A percentile compares a stretch with the other conserved stretches of the same genome.
Evolutionary conservation across 352 stramenopile genomes (phyloP).

Genomic region (Blastocystis sp.): DNA sequence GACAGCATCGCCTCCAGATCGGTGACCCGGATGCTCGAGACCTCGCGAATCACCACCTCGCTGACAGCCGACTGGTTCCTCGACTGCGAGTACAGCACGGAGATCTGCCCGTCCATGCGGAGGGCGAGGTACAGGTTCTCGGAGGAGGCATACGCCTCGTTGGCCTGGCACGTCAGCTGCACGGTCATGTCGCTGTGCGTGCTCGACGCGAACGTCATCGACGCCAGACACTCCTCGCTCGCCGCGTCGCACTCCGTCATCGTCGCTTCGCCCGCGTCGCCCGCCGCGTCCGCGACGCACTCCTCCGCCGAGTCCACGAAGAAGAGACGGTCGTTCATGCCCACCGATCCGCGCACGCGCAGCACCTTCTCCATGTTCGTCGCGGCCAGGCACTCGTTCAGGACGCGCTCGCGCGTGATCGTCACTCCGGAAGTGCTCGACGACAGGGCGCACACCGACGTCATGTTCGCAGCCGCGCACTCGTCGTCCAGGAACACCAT

Average conservation of each 20-base stretch:
- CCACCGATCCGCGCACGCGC: constrained; percentile 2
- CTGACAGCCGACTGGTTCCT: not conserved
- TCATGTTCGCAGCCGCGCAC: not conserved
- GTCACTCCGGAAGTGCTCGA: not conserved
- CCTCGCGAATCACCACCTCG: constrained; percentile 11
- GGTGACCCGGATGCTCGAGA: not conserved
- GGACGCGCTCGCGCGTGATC: not conserved
- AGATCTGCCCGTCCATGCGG: not conserved
- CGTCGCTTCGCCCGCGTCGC: not conserved
- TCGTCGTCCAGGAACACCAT: constrained; percentile 55
- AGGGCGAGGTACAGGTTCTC: not conserved
- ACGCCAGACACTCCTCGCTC: not conserved
- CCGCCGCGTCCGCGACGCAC: constrained; percentile 4
- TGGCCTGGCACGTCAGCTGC: not conserved
- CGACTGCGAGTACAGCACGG: not conserved
- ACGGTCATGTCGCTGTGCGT: constrained; percentile 23
- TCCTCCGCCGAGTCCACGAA: constrained; percentile 40
- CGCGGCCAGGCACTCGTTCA: constrained; percentile 39
- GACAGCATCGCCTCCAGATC: constrained; percentile 18
- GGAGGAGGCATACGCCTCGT: not conserved
- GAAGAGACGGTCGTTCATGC: not conserved
- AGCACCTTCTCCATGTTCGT: constrained; percentile 5
- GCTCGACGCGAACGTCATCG: not conserved
- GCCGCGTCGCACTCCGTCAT: not conserved
- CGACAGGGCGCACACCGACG: not conserved